phyloP scores from a whole-genome alignment of 169 alveolate species.

The Theileria annulata region DNA sequence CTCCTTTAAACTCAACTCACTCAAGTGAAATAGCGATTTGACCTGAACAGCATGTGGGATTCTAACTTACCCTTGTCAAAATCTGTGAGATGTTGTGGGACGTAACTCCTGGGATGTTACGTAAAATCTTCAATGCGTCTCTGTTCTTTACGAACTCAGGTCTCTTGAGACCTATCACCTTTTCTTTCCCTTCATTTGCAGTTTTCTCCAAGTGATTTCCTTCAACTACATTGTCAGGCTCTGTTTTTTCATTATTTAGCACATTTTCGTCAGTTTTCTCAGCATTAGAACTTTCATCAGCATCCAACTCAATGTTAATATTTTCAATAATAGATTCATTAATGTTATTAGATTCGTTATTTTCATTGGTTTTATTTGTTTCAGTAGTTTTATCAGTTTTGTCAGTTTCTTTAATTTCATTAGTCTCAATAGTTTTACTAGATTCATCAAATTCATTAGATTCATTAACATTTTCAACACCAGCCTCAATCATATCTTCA shows the following conservation, averaged over 20 bases:
- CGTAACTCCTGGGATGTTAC: conserved; percentile 65
- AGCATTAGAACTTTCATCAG: not conserved
- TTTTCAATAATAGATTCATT: no score
- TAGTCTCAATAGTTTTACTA: no score
- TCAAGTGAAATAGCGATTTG: conserved; percentile 50
- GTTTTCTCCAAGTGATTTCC: not conserved
- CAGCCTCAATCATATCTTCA: no score
- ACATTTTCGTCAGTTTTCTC: not conserved
- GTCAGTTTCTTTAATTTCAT: no score
- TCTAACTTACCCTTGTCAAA: conserved; percentile 20
- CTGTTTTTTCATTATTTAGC: not conserved
- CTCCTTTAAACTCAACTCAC: conserved; percentile 53
- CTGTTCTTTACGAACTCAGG: conserved; percentile 64
- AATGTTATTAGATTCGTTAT: no score
- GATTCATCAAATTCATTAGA: no score
- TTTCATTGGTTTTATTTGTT: no score
- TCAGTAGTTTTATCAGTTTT: no score
- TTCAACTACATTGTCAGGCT: not conserved
- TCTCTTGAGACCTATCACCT: conserved; percentile 11
- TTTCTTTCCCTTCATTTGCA: conserved; percentile 2
- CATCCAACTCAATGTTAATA: no score
- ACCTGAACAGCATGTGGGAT: not conserved
- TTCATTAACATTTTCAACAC: no score
- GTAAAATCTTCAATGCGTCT: conserved; percentile 55
- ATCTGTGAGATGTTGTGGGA: conserved; percentile 56